A percentile compares a stretch with the other conserved stretches of the same genome.
These are phyloP conservation scores for Wickerhamiella domercqiae DNA, from an alignment of 805 yeast species.

Conservation along the genomic window DNA sequence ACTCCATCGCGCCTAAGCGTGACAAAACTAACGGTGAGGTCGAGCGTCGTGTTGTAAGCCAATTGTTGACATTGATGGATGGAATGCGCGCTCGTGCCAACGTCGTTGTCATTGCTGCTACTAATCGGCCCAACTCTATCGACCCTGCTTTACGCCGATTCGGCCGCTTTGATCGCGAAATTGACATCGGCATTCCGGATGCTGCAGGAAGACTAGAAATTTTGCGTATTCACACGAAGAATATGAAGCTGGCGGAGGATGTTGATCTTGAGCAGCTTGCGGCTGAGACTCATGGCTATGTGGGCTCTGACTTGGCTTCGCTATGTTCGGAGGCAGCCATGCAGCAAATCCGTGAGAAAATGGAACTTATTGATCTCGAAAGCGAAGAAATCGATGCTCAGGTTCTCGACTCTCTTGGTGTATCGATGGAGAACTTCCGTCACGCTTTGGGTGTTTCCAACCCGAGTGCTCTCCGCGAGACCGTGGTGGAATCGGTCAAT, in stretches of 20 bases:
- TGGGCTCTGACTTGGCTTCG: constrained; percentile 97
- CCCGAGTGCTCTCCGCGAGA: constrained; percentile 98
- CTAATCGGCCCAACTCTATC: constrained; percentile 73
- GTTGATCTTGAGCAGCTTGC: constrained; percentile 95
- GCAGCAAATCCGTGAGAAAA: constrained; percentile 99
- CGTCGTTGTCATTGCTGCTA: constrained; percentile 96
- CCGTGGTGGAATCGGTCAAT: constrained; percentile 95
- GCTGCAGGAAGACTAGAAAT: constrained; percentile 97
- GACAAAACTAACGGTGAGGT: constrained; percentile 99
- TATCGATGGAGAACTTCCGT: constrained; percentile 96
- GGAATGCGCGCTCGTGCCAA: constrained; percentile 99
- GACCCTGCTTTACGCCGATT: constrained; percentile 77
- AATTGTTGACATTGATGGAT: constrained; percentile 93
- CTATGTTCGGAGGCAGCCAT: constrained; percentile 99
- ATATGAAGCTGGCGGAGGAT: constrained; percentile 90
- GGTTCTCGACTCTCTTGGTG: constrained; percentile 88
- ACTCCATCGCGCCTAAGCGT: constrained; percentile 98
- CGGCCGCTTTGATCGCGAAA: constrained; percentile 77
- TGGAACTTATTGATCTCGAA: constrained; percentile 92
- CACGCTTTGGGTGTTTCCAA: constrained; percentile 95
- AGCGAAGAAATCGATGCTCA: constrained; percentile 97
- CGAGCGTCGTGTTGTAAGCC: constrained; percentile 97
- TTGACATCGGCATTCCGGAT: constrained; percentile 87
- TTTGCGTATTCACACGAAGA: constrained; percentile 92
- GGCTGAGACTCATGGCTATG: constrained; percentile 97